These are phyloP conservation scores for Candida orba DNA, from an alignment of 805 yeast genomes.

Conservation along the genomic window DNA sequence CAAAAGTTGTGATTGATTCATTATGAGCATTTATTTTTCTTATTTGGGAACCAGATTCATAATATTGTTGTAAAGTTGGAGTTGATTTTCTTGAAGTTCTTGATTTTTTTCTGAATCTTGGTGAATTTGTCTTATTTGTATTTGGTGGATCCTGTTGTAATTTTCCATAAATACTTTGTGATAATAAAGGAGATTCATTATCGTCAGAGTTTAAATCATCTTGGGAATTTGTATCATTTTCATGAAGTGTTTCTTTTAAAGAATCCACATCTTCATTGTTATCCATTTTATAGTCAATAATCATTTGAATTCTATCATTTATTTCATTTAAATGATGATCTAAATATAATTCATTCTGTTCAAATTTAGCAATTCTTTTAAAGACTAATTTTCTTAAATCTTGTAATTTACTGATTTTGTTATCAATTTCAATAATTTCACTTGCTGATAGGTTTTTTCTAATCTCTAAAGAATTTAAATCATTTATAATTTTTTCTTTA, in stretches of 20 bases:
- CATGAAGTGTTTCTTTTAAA: not conserved
- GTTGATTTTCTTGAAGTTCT: constrained; percentile 39
- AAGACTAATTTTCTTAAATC: constrained; percentile 46
- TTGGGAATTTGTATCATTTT: constrained; percentile 1
- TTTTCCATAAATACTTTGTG: constrained; percentile 39
- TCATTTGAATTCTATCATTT: constrained; percentile 35
- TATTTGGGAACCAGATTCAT: constrained; percentile 51
- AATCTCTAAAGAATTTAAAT: constrained; percentile 49
- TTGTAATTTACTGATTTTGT: constrained; percentile 44
- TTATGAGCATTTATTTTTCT: constrained; percentile 44
- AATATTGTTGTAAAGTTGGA: constrained; percentile 60
- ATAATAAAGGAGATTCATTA: constrained; percentile 26
- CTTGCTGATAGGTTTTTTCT: constrained; percentile 57
- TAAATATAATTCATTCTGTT: constrained; percentile 49
- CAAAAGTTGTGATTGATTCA: constrained; percentile 47
- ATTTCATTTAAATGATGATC: constrained; percentile 42
- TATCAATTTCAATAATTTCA: constrained; percentile 60
- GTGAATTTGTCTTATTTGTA: not conserved
- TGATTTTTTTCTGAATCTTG: constrained; percentile 23
- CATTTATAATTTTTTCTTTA: constrained; percentile 34
- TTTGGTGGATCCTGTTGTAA: constrained; percentile 29
- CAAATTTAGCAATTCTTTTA: constrained; percentile 51
- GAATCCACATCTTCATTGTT: constrained; percentile 20
- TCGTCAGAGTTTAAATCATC: constrained; percentile 8
- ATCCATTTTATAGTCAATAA: constrained; percentile 33